Percentiles rank a stretch among this genome's conserved stretches.
Evolutionary conservation across 805 yeast species (phyloP).

Genomic region (Saccharomyces paradoxus): DNA sequence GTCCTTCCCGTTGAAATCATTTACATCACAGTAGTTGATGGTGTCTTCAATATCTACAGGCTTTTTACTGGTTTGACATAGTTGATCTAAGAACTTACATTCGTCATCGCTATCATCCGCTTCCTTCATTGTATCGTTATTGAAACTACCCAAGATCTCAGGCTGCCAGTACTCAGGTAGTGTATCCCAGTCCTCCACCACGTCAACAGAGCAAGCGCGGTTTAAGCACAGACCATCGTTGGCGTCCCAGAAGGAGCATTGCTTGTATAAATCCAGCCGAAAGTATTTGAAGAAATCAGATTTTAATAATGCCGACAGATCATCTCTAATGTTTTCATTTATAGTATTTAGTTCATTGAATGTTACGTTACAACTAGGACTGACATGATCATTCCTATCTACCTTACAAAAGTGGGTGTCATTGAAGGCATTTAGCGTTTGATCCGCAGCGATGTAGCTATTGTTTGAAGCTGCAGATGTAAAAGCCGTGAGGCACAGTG

Average conservation of each 20-base stretch:
- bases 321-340: slow-evolving; percentile 46
- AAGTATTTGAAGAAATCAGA: slow-evolving; percentile 84
- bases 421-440: background rate
- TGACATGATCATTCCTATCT: slow-evolving; percentile 26
- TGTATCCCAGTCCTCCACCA: slow-evolving; percentile 64
- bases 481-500: background rate
- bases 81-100: slow-evolving; percentile 32
- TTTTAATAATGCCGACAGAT: slow-evolving; percentile 48
- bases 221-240: slow-evolving; percentile 75
- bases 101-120: slow-evolving; percentile 27
- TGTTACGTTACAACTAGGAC: slow-evolving; percentile 34
- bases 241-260: slow-evolving; percentile 82
- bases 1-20: slow-evolving; percentile 48
- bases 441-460: background rate
- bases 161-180: slow-evolving; percentile 69
- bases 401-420: slow-evolving; percentile 27
- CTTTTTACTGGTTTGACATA: slow-evolving; percentile 26
- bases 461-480: background rate
- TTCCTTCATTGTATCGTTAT: slow-evolving; percentile 23
- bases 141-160: slow-evolving; percentile 44
- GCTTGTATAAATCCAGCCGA: slow-evolving; percentile 70
- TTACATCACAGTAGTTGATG: slow-evolving; percentile 63
- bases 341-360: slow-evolving; percentile 44
- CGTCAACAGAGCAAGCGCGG: slow-evolving; percentile 83
- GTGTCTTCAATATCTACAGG: slow-evolving; percentile 29